phyloP scores from a whole-genome alignment of 139 green algal species.

The Tetraselmis chui region DNA sequence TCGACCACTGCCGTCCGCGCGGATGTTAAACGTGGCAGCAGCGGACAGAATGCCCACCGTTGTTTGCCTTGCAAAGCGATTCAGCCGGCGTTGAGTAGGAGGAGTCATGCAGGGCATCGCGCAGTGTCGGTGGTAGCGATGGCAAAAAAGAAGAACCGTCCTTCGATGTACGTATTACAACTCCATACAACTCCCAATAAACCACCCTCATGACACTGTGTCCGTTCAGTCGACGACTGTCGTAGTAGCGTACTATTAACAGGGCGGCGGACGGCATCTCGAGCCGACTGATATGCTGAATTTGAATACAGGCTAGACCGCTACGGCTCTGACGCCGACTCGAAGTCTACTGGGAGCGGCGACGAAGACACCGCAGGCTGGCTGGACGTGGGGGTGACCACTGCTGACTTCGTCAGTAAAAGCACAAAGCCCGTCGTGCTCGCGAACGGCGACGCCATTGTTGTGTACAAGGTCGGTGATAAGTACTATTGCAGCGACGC shows the following conservation, averaged over 20 bases:
- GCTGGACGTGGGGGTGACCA: neutral
- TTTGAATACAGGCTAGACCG: neutral
- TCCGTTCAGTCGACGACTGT: neutral
- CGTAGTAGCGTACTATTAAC: too few species aligned
- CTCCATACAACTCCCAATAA: neutral
- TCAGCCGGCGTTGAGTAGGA: too few species aligned
- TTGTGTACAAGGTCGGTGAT: slow-evolving; percentile 7
- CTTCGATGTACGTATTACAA: neutral
- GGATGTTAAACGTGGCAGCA: too few species aligned
- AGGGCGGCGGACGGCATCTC: too few species aligned
- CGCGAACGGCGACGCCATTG: neutral
- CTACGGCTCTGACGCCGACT: neutral
- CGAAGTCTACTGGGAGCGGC: neutral
- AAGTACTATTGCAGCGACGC: slow-evolving; percentile 5
- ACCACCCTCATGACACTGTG: neutral
- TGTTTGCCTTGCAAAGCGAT: too few species aligned
- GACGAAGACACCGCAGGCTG: neutral
- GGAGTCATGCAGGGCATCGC: too few species aligned
- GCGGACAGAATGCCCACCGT: too few species aligned
- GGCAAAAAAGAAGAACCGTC: neutral
- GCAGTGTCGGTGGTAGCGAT: neutral
- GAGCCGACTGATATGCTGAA: too few species aligned
- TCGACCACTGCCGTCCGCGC: too few species aligned
- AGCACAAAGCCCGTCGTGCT: neutral
- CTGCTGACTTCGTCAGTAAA: neutral